Evolutionary conservation across 345 rosid genomes (phyloP), one percentile per base, ranked within the genome.

Genomic region (Alliaria petiolata): DNA sequence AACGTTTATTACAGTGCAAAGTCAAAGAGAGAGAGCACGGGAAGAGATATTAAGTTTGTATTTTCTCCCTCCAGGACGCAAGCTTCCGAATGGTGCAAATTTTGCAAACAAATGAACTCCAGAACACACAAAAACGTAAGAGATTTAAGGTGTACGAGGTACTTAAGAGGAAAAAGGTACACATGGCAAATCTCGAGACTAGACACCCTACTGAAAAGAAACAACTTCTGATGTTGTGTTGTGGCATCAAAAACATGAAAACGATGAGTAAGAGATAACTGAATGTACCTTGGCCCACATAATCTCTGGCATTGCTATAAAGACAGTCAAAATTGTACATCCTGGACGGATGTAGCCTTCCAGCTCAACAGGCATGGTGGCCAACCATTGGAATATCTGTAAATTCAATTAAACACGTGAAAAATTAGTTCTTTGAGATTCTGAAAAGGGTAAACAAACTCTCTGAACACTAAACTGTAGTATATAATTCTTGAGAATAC

Each of bases 271-370:
- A 16, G 19, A 44, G 45, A 68, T 15, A 36, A 43, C 16, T 62
- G 39, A 17, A 63, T 64, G 59, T 79, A 91, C 99, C 96, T 89
- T 89, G 38, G 50, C 77, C 99, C 99, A 95, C 93, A 89, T 95
- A 65, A 72, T 78, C 69, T 70, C 76, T 36, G 99, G 96, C 97
- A 91, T 95, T 22, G 99, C 84, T 43, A 88, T 67, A 62, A 95
- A 95, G 55, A 83, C 82, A 30, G 99, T 95, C 82, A 95, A 84
- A 70, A 91, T 95, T 51, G 86, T 88, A 85, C 99, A 95, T 61
- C 99, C 97, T 64, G 99, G 99, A 38, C 97, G 99, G 59, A 95
- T 85, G 68, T 91, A 95, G 43, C 96, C 97, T 73, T 95, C 99
- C 82, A 95, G 71, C 81, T 95, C 99, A 64, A 95, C 87, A 44